Conservation (phyloP, 169 alveolate genomes). For the Perkinsus marinus region DNA sequence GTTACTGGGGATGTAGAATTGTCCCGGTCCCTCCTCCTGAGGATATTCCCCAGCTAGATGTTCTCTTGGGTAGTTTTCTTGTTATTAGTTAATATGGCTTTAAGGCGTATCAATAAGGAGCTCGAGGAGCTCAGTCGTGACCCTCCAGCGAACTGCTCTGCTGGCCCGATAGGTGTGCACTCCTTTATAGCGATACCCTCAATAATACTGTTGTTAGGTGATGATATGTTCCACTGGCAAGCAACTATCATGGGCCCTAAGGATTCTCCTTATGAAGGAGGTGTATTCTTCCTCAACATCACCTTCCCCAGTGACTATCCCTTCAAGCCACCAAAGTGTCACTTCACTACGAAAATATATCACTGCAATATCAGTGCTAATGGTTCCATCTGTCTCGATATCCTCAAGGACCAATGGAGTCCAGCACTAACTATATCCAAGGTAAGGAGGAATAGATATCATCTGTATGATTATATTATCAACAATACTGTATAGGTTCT, state of each 20-base stretch:
- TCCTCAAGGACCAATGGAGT: conserved; percentile 87
- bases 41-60: neutral
- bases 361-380: conserved; percentile 84
- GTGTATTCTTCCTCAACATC: conserved; percentile 82
- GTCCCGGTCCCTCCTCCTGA: too few relatives aligned
- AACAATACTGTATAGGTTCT: conserved; percentile 30
- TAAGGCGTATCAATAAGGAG: conserved; percentile 50
- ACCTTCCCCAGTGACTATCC: conserved; percentile 94
- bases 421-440: conserved; percentile 91
- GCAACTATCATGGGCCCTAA: conserved; percentile 95
- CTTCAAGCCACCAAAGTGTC: conserved; percentile 89
- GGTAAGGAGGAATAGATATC: conserved; percentile 29
- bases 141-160: conserved; percentile 96
- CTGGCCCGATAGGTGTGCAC: conserved; percentile 76
- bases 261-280: conserved; percentile 84
- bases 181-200: neutral
- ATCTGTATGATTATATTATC: neutral
- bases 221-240: conserved; percentile 89
- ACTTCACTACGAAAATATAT: conserved; percentile 84
- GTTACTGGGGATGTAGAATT: too few relatives aligned
- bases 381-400: conserved; percentile 90
- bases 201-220: conserved; percentile 46
- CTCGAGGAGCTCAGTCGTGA: conserved; percentile 87
- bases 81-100: neutral
- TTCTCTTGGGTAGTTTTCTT: neutral